phyloP scores from a whole-genome alignment of 2,329 filamentous ascomycete genomes.

The Talaromyces sp. region DNA sequence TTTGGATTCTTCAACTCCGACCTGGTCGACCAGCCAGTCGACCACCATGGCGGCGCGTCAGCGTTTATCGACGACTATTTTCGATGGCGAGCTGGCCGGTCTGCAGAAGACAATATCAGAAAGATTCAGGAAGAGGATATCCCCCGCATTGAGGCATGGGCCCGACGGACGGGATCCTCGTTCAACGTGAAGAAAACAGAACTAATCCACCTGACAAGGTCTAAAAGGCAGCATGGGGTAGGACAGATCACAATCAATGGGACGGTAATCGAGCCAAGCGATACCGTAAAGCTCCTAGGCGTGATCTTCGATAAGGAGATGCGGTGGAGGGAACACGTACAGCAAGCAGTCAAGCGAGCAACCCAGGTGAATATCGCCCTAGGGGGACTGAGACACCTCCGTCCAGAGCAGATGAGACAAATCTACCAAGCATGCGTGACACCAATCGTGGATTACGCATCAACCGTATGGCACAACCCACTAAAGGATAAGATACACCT shows the following conservation, averaged over 20 bases:
- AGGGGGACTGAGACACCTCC: conserved; percentile 19
- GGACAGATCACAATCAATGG: not conserved
- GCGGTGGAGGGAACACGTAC: conserved; percentile 21
- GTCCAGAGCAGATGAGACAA: conserved; percentile 21
- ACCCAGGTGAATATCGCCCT: conserved; percentile 19
- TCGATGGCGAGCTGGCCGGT: conserved; percentile 17
- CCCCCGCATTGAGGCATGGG: conserved; percentile 24
- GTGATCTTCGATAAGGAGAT: conserved; percentile 24
- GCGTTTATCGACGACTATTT: conserved; percentile 29
- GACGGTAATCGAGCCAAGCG: not conserved
- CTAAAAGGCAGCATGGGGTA: conserved; percentile 14
- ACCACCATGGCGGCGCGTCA: conserved; percentile 19
- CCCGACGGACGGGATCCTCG: conserved; percentile 21
- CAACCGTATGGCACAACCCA: conserved; percentile 22
- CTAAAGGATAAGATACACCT: conserved; percentile 21
- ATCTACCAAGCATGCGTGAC: conserved; percentile 22
- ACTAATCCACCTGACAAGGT: conserved; percentile 27
- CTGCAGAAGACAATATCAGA: conserved; percentile 21
- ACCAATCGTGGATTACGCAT: conserved; percentile 23
- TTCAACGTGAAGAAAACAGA: conserved; percentile 28
- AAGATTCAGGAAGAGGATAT: conserved; percentile 23
- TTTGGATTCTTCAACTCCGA: conserved; percentile 26
- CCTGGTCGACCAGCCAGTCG: conserved; percentile 15
- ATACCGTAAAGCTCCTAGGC: conserved; percentile 23
- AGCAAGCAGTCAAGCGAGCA: conserved; percentile 19